Evolutionary conservation across 2,329 filamentous ascomycete genomes (phyloP), one percentile per base, ranked within the genome.

Genomic region (Pseudogymnoascus verrucosus): DNA sequence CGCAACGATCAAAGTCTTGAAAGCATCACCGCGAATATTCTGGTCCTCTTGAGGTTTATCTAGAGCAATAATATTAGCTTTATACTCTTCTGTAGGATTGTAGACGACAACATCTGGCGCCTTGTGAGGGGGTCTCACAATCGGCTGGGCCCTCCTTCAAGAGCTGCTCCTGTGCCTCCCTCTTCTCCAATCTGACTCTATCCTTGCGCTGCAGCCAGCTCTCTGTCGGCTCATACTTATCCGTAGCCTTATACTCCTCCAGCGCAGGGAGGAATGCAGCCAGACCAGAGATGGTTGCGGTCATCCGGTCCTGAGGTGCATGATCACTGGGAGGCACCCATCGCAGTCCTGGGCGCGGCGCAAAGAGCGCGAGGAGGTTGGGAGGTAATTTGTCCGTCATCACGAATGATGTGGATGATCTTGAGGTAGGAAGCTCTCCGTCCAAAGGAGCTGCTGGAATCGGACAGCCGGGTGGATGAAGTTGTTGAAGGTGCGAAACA

Each of bases 331-430:
- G 90, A 65, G 89, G 89, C 65, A 96, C 86, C 83, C 91, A 98
- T 77, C 92, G 89, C 74, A 98, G 80, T 65, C 93, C 89, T 70
- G 95, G 95, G 65, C 95, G 90, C 74, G 95, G 91, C 78, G 93
- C 90, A 80, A 99, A 99, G 69, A 98, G 90, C 77, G 90, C 90
- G 71, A 98, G 84, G 65, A 98, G 84, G 75, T 96, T 93, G 63
- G 90, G 91, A 64, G 95, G 93, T 19, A 99, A 89, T 78, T 96
- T 95, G 82, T 97, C 93, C 61, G 95, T 98, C 95, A 98, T 99
- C 47, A 19, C 26, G 21, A 54, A 54, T 19, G 26, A 54, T 54
- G 26, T 54, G 47, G 26, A 31, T 31, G 26, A 11, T 54, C n/a
- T 31, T 31, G 26, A 54, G n/a, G 26, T 31, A 34, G 26, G 31